Percentiles rank a stretch among this genome's conserved stretches.
Conservation (phyloP, 768 basidiomycete species). For the Lactarius indigo region DNA sequence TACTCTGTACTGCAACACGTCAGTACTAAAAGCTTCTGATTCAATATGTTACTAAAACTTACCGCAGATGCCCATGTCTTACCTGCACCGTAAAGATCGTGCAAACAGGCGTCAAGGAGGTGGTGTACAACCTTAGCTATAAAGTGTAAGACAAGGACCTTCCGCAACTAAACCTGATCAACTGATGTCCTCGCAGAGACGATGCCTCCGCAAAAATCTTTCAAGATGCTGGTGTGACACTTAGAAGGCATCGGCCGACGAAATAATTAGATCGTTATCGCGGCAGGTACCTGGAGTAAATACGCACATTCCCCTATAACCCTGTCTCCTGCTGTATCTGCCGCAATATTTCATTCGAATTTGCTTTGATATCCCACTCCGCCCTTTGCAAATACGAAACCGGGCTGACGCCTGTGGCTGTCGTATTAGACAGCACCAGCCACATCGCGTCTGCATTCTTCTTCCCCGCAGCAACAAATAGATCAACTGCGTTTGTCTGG, state of each 20-base stretch:
- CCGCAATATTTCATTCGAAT: conserved; percentile 31
- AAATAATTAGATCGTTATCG: neutral
- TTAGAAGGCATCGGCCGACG: conserved; percentile 65
- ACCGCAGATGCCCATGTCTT: conserved; percentile 89
- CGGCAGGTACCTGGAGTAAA: neutral
- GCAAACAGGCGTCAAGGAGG: conserved; percentile 86
- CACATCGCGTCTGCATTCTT: conserved; percentile 82
- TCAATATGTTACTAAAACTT: conserved; percentile 10
- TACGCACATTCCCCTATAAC: neutral
- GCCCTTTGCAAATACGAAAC: conserved; percentile 49
- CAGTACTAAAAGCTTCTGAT: conserved; percentile 31
- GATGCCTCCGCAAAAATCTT: conserved; percentile 78
- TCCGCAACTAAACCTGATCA: neutral
- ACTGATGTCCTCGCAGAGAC: conserved; percentile 48
- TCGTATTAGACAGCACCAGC: conserved; percentile 64
- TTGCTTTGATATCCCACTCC: conserved; percentile 61
- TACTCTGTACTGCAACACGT: conserved; percentile 99
- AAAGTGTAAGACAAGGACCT: conserved; percentile 66
- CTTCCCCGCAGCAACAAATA: conserved; percentile 59
- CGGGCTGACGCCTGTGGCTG: conserved; percentile 38
- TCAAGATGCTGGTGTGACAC: conserved; percentile 74
- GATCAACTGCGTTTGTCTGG: conserved; percentile 55
- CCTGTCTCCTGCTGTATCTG: conserved; percentile 6
- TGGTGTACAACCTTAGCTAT: conserved; percentile 93
- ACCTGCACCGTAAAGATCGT: conserved; percentile 97